phyloP scores from a whole-genome alignment of 2,329 filamentous ascomycete species.

The Aspergillus sergii region DNA sequence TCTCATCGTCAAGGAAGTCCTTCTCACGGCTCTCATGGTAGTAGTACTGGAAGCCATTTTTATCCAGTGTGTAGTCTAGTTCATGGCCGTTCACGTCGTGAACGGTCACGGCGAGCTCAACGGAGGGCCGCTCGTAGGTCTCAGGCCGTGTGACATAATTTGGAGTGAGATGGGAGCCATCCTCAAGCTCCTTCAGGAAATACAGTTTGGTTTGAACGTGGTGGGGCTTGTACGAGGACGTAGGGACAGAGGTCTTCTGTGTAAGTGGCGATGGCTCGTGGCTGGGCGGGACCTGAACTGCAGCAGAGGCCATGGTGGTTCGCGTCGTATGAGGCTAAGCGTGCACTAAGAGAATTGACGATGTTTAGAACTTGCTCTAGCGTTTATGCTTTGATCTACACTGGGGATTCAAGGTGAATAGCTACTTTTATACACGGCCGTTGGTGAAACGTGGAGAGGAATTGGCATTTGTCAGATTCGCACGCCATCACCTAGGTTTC shows the following conservation, averaged over 20 bases:
- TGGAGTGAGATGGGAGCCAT: constrained; percentile 47
- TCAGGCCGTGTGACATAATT: constrained; percentile 39
- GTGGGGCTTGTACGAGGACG: constrained; percentile 28
- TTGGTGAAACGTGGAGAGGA: constrained; percentile 16
- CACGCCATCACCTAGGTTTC: constrained; percentile 31
- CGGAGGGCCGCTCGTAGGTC: constrained; percentile 47
- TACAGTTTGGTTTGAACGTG: constrained; percentile 49
- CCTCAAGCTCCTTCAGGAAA: constrained; percentile 49
- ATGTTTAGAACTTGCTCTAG: neutral
- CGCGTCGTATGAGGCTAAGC: neutral
- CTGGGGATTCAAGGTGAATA: neutral
- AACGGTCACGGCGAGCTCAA: constrained; percentile 41
- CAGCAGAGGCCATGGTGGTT: constrained; percentile 33
- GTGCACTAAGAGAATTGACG: neutral
- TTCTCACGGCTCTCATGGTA: constrained; percentile 43
- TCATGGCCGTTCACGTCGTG: constrained; percentile 47
- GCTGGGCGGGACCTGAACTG: constrained; percentile 26
- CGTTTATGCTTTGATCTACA: neutral
- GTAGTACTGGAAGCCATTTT: constrained; percentile 50
- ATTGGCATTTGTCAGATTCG: constrained; percentile 35
- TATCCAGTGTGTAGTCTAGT: constrained; percentile 49
- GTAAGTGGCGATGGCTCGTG: constrained; percentile 13
- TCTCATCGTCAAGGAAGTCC: constrained; percentile 45
- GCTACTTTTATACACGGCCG: constrained; percentile 4
- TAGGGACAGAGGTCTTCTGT: constrained; percentile 15